These are phyloP conservation scores for Cupressus sempervirens DNA, from an alignment of 75 land plant species.

Conservation along the genomic window DNA sequence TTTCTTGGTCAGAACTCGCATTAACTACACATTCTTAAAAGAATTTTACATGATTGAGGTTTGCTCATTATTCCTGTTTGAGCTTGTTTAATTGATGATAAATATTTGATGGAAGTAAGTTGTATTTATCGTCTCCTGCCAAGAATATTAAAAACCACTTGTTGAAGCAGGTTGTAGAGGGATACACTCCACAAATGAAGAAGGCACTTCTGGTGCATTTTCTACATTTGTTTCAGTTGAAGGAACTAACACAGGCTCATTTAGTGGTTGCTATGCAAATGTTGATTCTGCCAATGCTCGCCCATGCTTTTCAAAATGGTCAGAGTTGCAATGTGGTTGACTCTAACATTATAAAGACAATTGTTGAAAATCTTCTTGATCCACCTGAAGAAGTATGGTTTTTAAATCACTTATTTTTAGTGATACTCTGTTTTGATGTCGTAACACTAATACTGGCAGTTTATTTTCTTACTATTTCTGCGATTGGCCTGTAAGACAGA, in stretches of 20 bases:
- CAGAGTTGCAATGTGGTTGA: conserved; percentile 98
- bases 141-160: neutral
- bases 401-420: neutral
- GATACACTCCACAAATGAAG: conserved; percentile 90
- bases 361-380: conserved; percentile 96
- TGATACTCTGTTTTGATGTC: neutral
- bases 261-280: conserved; percentile 97
- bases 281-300: conserved; percentile 97
- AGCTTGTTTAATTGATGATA: neutral
- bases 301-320: conserved; percentile 89
- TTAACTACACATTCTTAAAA: conserved; percentile 93
- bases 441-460: neutral
- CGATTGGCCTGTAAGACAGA: neutral
- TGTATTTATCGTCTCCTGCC: neutral
- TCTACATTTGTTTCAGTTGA: conserved; percentile 79
- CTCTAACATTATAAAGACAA: conserved; percentile 69
- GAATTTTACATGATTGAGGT: conserved; percentile 99
- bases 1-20: conserved; percentile 81
- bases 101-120: neutral
- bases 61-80: conserved; percentile 8
- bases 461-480: conserved; percentile 5
- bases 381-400: conserved; percentile 93
- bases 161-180: conserved; percentile 82
- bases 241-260: conserved; percentile 78
- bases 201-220: conserved; percentile 84